Percentiles rank a stretch among this genome's conserved stretches.
Conservation (phyloP, 2,329 filamentous ascomycete genomes). For the Fusarium papillatum region DNA sequence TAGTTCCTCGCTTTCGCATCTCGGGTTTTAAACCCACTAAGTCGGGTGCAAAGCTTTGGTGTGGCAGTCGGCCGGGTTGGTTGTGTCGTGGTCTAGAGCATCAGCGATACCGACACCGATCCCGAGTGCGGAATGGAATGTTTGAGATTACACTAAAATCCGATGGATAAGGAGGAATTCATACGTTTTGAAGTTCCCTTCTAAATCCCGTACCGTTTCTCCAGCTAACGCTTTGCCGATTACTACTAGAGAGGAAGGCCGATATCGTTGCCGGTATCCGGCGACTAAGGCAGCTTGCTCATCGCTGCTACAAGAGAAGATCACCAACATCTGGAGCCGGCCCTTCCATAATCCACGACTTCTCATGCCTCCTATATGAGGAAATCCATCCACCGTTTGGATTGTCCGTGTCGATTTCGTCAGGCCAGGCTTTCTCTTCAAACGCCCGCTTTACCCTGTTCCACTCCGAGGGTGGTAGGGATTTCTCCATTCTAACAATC, state of each 20-base stretch:
- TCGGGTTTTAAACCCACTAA: neutral
- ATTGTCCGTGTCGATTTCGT: neutral
- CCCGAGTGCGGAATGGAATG: neutral
- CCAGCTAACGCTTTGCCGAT: no score
- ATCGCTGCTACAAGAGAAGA: neutral
- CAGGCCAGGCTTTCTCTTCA: neutral
- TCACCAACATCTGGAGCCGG: neutral
- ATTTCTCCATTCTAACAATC: neutral
- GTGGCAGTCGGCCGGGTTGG: neutral
- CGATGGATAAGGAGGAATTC: neutral
- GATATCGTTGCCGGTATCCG: no score
- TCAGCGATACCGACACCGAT: neutral
- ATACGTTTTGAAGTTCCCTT: no score
- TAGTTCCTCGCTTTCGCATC: neutral
- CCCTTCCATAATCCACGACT: neutral
- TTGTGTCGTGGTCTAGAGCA: neutral
- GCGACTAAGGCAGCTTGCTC: neutral
- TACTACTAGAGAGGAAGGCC: no score
- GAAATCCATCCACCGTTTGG: no score
- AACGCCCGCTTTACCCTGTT: neutral
- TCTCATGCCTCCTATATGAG: no score
- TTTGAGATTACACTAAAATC: neutral
- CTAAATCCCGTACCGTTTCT: no score
- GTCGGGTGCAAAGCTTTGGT: neutral
- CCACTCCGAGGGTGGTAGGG: no score